Evolutionary conservation across 805 yeast species (phyloP), one percentile per base, ranked within the genome.

Genomic region (Wickerhamiella spandovensis): DNA sequence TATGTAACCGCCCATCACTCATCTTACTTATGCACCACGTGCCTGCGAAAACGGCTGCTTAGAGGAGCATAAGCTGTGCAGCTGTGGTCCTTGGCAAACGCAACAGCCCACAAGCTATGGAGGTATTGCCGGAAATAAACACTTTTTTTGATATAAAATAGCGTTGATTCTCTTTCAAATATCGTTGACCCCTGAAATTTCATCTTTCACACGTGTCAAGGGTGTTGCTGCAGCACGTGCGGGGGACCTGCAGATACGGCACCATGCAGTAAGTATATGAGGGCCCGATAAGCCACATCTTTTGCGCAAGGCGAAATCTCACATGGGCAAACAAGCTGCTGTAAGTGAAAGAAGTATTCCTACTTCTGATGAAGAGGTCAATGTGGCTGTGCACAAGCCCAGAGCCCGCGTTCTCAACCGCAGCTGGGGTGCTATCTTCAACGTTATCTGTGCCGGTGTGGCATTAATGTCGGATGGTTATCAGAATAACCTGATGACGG

Each of bases 391-490:
- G 17, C 17, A 35, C 17, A 8, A 15, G 39, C 39, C 18, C 20
- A 28, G 12, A 9, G 6, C 39, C 9, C 45, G 45, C 12, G 32
- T 43, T 4, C 46, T 44, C 28, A 44, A 44, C 24, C 35, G 46
- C 35, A 28, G 30, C 46, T 44, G 46, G 46, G 23, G 23, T 13
- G 46, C 46, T 5, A 23, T 44, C 17, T 44, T 44, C 38, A 44
- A 25, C 23, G 46, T 44, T 4, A 28, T 44, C 44, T 77, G 84
- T 65, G 70, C 88, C 22, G 90, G 92, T 13, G 80, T 77, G 55
- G 92, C 89, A 0, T 72, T 84, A 60, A 76, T 82, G 58, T 77
- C 84, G 21, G 92, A 84, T 65, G 89, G 89, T 3, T 82, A 82
- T 64, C 86, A 81, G 62, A 82, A 82, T 61, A 80, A 78, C 57